A percentile compares a stretch with the other conserved stretches of the same genome.
Conservation (phyloP, 768 basidiomycete species). For the Calvatia gigantea region DNA sequence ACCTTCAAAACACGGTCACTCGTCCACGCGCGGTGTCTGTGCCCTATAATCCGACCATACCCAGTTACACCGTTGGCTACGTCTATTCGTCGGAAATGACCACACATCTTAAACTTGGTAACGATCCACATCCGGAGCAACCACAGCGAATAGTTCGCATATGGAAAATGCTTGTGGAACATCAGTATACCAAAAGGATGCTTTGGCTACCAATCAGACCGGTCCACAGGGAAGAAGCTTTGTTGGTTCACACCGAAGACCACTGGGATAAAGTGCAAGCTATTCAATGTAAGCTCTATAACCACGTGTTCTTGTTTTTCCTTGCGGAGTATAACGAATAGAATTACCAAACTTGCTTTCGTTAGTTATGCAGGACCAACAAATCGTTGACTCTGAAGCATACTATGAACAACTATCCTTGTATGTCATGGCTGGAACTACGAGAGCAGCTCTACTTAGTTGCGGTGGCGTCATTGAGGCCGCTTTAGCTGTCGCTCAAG, state of each 20-base stretch:
- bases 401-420: constrained; percentile 93
- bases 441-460: constrained; percentile 80
- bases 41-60: constrained; percentile 27
- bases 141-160: constrained; percentile 85
- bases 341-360: constrained; percentile 11
- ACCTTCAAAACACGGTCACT: not conserved
- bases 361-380: constrained; percentile 70
- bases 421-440: constrained; percentile 85
- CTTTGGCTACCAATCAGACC: constrained; percentile 71
- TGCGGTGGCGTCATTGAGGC: constrained; percentile 96
- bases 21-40: constrained; percentile 41
- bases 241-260: constrained; percentile 87
- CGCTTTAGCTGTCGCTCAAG: constrained; percentile 76
- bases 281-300: constrained; percentile 71
- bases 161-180: constrained; percentile 57
- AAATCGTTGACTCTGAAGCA: constrained; percentile 67
- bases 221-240: constrained; percentile 72
- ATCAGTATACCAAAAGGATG: constrained; percentile 67
- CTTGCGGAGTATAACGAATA: constrained; percentile 9
- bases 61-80: constrained; percentile 65
- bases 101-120: constrained; percentile 63
- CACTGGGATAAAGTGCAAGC: constrained; percentile 90
- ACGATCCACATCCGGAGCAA: constrained; percentile 49
- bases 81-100: constrained; percentile 89
- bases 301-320: constrained; percentile 11